These are phyloP conservation scores for Gnetum montanum DNA, from an alignment of 75 land plant genomes.

Conservation along the genomic window DNA sequence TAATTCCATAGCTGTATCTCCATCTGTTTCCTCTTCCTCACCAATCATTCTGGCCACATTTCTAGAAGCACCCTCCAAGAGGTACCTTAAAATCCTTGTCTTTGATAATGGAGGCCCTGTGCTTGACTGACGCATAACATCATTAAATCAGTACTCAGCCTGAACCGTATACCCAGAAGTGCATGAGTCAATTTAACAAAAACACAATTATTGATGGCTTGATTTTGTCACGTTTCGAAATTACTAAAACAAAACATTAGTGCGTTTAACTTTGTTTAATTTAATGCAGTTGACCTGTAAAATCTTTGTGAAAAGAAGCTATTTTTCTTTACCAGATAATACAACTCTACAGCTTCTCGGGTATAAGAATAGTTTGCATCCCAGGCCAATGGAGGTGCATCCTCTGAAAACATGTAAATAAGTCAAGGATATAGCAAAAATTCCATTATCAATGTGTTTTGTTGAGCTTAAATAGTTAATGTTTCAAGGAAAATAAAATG, in stretches of 20 bases:
- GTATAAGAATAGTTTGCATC: slow-evolving; percentile 63
- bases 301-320: slow-evolving; percentile 4
- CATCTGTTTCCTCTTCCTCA: slow-evolving; percentile 25
- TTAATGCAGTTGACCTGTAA: not conserved
- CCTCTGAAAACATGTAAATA: slow-evolving; percentile 71
- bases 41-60: slow-evolving; percentile 18
- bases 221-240: not conserved
- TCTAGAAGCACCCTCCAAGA: slow-evolving; percentile 43
- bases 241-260: not conserved
- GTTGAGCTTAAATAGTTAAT: not conserved
- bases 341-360: slow-evolving; percentile 62
- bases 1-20: not conserved
- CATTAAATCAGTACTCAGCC: too few relatives aligned
- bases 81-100: slow-evolving; percentile 23
- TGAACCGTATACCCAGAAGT: too few relatives aligned
- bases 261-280: not conserved
- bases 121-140: slow-evolving; percentile 35
- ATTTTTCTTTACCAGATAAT: slow-evolving; percentile 57
- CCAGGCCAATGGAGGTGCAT: slow-evolving; percentile 62
- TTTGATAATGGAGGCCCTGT: slow-evolving; percentile 38
- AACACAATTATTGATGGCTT: not conserved
- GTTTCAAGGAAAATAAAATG: not conserved
- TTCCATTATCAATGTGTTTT: not conserved
- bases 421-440: slow-evolving; percentile 28
- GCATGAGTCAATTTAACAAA: not conserved